Evolutionary conservation across 139 green algal genomes (phyloP).

Genomic region (Ettlia oleoabundans): DNA sequence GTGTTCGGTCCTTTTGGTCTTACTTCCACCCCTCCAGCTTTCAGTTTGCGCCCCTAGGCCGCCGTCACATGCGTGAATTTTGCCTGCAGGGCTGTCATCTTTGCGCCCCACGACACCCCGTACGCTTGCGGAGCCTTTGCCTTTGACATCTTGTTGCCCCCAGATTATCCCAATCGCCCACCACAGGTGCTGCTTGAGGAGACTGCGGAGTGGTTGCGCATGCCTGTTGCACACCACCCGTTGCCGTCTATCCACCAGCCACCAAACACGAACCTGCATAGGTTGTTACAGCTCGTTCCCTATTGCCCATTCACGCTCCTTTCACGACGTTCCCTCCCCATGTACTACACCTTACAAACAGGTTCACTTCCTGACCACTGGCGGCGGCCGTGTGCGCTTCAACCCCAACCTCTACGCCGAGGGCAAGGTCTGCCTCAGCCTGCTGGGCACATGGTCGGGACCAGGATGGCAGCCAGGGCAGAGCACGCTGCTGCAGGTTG

Average conservation of each 20-base stretch:
- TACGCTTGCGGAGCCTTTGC: slow-evolving; percentile 54
- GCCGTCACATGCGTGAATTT: background rate
- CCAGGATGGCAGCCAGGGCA: slow-evolving; percentile 70
- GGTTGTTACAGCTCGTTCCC: background rate
- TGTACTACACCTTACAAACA: background rate
- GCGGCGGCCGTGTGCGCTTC: slow-evolving; percentile 65
- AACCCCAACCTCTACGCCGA: slow-evolving; percentile 83
- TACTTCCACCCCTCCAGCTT: background rate
- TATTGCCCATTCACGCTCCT: no score
- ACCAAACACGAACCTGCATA: background rate
- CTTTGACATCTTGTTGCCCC: slow-evolving; percentile 75
- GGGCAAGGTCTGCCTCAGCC: slow-evolving; percentile 71
- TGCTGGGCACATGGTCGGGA: slow-evolving; percentile 77
- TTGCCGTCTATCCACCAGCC: background rate
- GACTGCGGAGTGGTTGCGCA: background rate
- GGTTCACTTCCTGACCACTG: slow-evolving; percentile 75
- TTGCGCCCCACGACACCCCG: slow-evolving; percentile 45
- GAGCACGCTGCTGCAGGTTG: slow-evolving; percentile 77
- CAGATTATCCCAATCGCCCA: slow-evolving; percentile 62
- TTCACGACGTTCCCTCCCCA: no score
- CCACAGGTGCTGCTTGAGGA: slow-evolving; percentile 48
- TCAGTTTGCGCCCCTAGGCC: background rate
- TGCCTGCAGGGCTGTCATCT: slow-evolving; percentile 38
- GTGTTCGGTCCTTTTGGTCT: background rate
- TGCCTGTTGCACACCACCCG: no score